These are phyloP conservation scores for Paramecium sexaurelia DNA, from an alignment of 73 alveolate species.

Conservation along the genomic window DNA sequence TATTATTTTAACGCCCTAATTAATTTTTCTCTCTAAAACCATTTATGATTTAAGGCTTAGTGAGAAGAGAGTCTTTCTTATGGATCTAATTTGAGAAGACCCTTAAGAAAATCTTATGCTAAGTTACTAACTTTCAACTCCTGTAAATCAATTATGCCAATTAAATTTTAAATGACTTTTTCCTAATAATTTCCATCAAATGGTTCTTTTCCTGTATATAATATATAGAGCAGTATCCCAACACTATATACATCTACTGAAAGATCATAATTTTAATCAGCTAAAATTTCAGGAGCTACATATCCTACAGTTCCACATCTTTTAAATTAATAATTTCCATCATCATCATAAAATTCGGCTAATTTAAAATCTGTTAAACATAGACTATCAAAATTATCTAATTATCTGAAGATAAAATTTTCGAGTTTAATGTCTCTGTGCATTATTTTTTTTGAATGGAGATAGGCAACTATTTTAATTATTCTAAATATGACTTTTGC, in stretches of 20 bases:
- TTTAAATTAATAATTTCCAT: slow-evolving; percentile 46
- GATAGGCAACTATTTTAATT: slow-evolving; percentile 59
- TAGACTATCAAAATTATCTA: slow-evolving; percentile 75
- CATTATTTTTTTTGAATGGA: slow-evolving; percentile 78
- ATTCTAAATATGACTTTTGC: not conserved
- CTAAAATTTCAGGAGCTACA: slow-evolving; percentile 96
- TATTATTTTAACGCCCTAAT: not conserved
- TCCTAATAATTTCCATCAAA: slow-evolving; percentile 15
- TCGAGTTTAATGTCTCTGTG: slow-evolving; percentile 90
- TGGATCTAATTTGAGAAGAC: slow-evolving; percentile 1
- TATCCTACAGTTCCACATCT: slow-evolving; percentile 97
- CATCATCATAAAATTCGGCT: slow-evolving; percentile 48
- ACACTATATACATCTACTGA: slow-evolving; percentile 66
- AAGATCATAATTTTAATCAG: slow-evolving; percentile 62
- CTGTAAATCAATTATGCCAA: not conserved
- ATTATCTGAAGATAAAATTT: slow-evolving; percentile 75
- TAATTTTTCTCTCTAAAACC: not conserved
- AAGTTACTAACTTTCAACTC: not conserved
- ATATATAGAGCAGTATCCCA: slow-evolving; percentile 52
- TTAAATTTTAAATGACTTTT: not conserved
- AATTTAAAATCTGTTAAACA: slow-evolving; percentile 83
- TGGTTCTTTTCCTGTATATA: slow-evolving; percentile 12
- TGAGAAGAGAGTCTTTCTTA: not conserved
- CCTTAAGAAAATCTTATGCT: not conserved
- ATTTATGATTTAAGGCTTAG: slow-evolving; percentile 17